A percentile compares a stretch with the other conserved stretches of the same genome.
These are phyloP conservation scores for Austroboletus eburneus DNA, from an alignment of 768 basidiomycete species.

Conservation along the genomic window DNA sequence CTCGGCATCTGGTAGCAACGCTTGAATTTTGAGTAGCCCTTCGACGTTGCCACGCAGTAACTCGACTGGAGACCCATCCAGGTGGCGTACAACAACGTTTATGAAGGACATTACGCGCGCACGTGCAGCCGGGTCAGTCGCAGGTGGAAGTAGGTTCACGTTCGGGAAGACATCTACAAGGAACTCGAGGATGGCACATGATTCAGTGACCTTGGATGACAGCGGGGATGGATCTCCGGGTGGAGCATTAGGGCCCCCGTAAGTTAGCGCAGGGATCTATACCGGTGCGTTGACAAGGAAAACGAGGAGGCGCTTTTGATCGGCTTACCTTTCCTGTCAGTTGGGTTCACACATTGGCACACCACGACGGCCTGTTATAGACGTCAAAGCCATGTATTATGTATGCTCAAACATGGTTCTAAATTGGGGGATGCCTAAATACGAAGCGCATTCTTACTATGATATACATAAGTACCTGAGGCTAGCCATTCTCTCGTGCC, in stretches of 20 bases:
- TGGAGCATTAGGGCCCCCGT: slow-evolving; percentile 52
- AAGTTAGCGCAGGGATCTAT: slow-evolving; percentile 55
- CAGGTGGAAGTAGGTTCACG: slow-evolving; percentile 42
- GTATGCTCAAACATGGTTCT: too few relatives aligned
- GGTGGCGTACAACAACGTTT: slow-evolving; percentile 43
- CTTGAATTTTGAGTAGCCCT: slow-evolving; percentile 7
- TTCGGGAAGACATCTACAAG: slow-evolving; percentile 54
- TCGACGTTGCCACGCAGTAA: slow-evolving; percentile 21
- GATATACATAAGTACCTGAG: slow-evolving; percentile 42
- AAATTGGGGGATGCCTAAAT: too few relatives aligned
- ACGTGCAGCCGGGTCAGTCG: slow-evolving; percentile 44
- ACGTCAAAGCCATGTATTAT: slow-evolving; percentile 54
- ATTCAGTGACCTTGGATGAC: slow-evolving; percentile 60
- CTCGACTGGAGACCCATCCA: slow-evolving; percentile 35
- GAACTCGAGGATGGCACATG: slow-evolving; percentile 60
- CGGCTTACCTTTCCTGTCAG: slow-evolving; percentile 48
- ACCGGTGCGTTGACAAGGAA: neutral
- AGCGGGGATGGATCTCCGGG: slow-evolving; percentile 54
- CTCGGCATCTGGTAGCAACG: slow-evolving; percentile 33
- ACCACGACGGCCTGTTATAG: slow-evolving; percentile 64
- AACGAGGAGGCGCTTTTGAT: neutral
- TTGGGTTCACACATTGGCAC: slow-evolving; percentile 58
- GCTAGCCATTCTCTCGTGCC: too few relatives aligned
- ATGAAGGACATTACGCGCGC: slow-evolving; percentile 62
- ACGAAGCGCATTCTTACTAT: slow-evolving; percentile 44